Percentiles rank a stretch among this genome's conserved stretches.
These are phyloP conservation scores for Linum usitatissimum DNA, from an alignment of 345 rosid species.

Conservation along the genomic window DNA sequence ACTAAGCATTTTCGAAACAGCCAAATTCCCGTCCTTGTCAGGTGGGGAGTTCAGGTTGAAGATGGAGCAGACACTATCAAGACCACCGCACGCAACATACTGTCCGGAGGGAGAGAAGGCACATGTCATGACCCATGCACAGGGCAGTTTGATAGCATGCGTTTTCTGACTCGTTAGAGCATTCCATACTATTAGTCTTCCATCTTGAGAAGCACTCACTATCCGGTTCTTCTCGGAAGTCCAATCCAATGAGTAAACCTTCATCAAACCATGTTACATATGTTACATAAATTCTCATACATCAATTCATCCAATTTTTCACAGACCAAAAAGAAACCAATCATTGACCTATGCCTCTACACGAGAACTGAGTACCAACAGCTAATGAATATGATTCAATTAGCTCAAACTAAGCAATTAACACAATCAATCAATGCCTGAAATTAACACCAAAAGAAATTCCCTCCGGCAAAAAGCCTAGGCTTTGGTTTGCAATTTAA, in stretches of 20 bases:
- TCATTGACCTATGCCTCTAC: too few species aligned
- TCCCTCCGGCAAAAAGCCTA: too few species aligned
- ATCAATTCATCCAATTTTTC: too few species aligned
- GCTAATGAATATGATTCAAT: background rate
- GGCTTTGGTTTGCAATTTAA: too few species aligned
- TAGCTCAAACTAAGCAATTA: background rate
- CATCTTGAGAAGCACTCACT: constrained; percentile 98
- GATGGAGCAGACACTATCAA: constrained; percentile 86
- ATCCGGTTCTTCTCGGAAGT: constrained; percentile 72
- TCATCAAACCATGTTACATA: constrained; percentile 75
- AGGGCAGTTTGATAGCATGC: constrained; percentile 89
- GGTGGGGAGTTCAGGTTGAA: constrained; percentile 77
- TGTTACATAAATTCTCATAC: too few species aligned
- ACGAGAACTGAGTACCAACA: too few species aligned
- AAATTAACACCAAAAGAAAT: too few species aligned
- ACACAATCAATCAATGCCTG: background rate
- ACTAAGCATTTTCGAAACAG: constrained; percentile 70
- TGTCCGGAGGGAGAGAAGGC: constrained; percentile 94
- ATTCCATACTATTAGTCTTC: constrained; percentile 91
- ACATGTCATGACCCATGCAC: constrained; percentile 98
- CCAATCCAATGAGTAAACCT: constrained; percentile 95
- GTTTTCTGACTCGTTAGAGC: constrained; percentile 95
- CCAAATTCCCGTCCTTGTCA: constrained; percentile 71
- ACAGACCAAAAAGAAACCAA: too few species aligned
- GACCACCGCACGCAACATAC: constrained; percentile 95